Evolutionary conservation across 1,284 basidiomycete genomes (phyloP), one percentile per base, ranked within the genome.

Genomic region (Polyporus tsugae): DNA sequence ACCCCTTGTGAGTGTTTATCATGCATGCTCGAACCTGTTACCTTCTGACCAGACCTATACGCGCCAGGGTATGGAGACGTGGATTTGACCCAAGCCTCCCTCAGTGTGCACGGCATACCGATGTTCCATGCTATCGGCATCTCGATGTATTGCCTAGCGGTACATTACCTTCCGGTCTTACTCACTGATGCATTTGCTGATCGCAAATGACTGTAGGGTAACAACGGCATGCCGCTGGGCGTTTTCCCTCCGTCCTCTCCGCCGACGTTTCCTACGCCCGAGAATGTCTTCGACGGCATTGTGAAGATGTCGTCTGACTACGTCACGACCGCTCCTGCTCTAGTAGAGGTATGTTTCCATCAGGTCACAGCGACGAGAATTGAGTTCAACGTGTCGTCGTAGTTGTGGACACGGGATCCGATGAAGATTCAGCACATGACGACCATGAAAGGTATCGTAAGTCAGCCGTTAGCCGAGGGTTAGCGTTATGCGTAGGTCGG

Each of bases 51-150:
- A 2, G 11, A 41, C 49, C 4, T 6, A 10, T 6, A 11, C 22
- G 22, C 25, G 10, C 36, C 25, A 77, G 74, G 65, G 62, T 63
- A 46, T 39, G 67, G 71, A 29, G 68, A 70, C 3, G 52, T 68
- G n/a, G 72, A 76, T 60, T 44, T 73, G 4, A 46, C 64, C 2
- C 67, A 64, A 10, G 41, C 68, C 13, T 49, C 70, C 13, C 29
- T 76, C 35, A 69, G 70, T 19, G 66, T 70, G 11, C 76, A 78
- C 25, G 67, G 70, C 10, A 64, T 69, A 10, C 75, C 76, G 0
- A 72, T 76, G 68, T 79, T 75, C 57, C 78, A 77, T 65, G 76
- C 66, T 2, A 65, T 77, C 58, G 76, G 76, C 1, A 64, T 75
- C 35, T 69, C 65, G 63, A 68, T 66, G 65, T 71, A 52, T 53